Evolutionary conservation across 805 yeast species (phyloP).

Genomic region (Metschnikowia dekortorum): DNA sequence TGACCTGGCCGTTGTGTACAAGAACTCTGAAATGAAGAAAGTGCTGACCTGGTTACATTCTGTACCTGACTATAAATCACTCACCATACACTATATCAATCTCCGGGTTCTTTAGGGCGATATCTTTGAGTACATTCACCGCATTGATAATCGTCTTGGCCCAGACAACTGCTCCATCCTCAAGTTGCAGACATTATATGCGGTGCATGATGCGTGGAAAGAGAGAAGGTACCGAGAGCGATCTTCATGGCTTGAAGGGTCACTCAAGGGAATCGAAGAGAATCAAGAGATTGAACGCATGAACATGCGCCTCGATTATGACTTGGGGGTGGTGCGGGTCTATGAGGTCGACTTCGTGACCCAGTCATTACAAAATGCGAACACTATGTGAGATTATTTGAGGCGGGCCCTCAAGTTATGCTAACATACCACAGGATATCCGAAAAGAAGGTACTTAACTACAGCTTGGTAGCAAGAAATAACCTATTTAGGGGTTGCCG

Average conservation of each 20-base stretch:
- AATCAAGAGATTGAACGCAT: slow-evolving; percentile 4
- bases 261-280: not conserved
- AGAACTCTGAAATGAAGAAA: not conserved
- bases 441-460: slow-evolving; percentile 8
- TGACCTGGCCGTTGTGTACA: slow-evolving; percentile 6
- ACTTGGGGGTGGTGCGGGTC: slow-evolving; percentile 9
- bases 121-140: slow-evolving; percentile 6
- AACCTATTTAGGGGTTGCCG: slow-evolving; percentile 10
- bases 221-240: slow-evolving; percentile 3
- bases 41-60: not conserved
- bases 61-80: not conserved
- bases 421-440: slow-evolving; percentile 8
- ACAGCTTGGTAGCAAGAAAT: slow-evolving; percentile 17
- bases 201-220: slow-evolving; percentile 7
- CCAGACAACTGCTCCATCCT: not conserved
- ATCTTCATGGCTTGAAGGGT: slow-evolving; percentile 4
- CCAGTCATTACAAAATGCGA: slow-evolving; percentile 3
- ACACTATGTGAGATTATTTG: slow-evolving; percentile 7
- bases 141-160: slow-evolving; percentile 4
- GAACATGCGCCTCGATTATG: slow-evolving; percentile 10
- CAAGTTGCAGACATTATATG: not conserved
- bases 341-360: slow-evolving; percentile 12
- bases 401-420: slow-evolving; percentile 13
- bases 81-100: slow-evolving; percentile 6
- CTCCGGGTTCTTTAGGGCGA: slow-evolving; percentile 9